Evolutionary conservation across 441 rosid species (phyloP), one percentile per base, ranked within the genome.

Genomic region (Geranium incanum): DNA sequence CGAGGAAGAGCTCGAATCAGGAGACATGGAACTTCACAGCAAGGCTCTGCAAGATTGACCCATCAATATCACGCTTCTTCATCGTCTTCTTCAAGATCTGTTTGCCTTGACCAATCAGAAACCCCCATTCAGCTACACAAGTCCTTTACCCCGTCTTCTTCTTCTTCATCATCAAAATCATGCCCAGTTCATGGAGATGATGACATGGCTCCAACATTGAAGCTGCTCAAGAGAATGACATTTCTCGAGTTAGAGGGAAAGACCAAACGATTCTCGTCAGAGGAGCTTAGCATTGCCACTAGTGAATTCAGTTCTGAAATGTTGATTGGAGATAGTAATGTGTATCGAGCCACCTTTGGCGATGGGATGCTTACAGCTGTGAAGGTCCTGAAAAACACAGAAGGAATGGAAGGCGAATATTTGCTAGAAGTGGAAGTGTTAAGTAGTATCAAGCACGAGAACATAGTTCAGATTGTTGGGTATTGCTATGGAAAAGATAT

Each of bases 1-100:
- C 63, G 71, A 6, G 82, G 83, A 11, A 79, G 71, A 69, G 67
- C 71, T 13, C 13, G 57, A 15, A 67, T 81, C 71, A 80, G 62
- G 71, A 68, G 57, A 66, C 87, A 75, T 66, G 83, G 83, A 74
- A 84, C 85, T 70, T 78, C 77, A 6, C 87, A 81, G 67, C 74
- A 84, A 71, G 85, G 83, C 73, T 79, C 85, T 67, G 37, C 41
- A 68, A 23, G 33, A 23, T 23, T 23, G 33, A 23, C 1, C 33
- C 33, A 23, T 23, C 55, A 63, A 73, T 52, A 23, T 23, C 33
- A 23, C 33, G 33, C 81, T 45, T 72, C 68, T n/a, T 15, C 8
- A 8, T 57, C 64, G 6, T 73, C 72, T 43, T 36, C 71, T 15
- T 57, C 72, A 19, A 70, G 67, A 18, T 59, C 16, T 23, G 33